These are phyloP conservation scores for Cercospora nicotianae DNA, from an alignment of 2,329 filamentous ascomycete genomes.

Conservation along the genomic window DNA sequence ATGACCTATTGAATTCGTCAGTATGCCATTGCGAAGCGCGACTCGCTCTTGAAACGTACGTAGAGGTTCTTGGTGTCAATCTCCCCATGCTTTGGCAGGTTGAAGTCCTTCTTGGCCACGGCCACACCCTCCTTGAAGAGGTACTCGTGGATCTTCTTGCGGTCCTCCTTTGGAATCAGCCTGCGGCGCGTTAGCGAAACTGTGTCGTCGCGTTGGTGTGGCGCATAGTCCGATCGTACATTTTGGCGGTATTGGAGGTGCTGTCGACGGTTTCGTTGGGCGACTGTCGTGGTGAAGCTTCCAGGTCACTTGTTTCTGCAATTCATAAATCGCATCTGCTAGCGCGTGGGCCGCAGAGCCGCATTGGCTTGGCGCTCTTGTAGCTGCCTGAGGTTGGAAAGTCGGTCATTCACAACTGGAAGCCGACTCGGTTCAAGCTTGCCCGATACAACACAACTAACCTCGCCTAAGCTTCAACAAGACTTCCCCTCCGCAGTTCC, in stretches of 20 bases:
- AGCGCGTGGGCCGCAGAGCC: conserved; percentile 12
- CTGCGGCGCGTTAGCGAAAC: conserved; percentile 45
- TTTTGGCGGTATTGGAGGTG: conserved; percentile 45
- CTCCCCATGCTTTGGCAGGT: conserved; percentile 94
- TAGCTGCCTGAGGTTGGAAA: not conserved
- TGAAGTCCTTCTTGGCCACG: conserved; percentile 99
- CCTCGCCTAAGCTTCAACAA: conserved; percentile 10
- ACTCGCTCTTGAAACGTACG: conserved; percentile 48
- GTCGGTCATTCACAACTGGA: not conserved
- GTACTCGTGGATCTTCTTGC: conserved; percentile 99
- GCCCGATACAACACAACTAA: not conserved
- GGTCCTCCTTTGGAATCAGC: conserved; percentile 99
- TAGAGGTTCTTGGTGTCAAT: conserved; percentile 99
- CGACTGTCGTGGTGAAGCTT: conserved; percentile 13
- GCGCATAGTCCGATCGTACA: conserved; percentile 33
- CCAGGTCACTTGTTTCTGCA: not conserved
- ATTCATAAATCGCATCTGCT: conserved; percentile 13
- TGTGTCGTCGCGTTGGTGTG: not conserved
- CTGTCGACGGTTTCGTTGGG: conserved; percentile 13
- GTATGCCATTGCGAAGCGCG: not conserved
- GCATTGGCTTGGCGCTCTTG: not conserved
- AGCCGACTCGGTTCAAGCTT: not conserved
- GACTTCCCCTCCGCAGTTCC: conserved; percentile 10
- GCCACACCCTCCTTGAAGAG: conserved; percentile 85
- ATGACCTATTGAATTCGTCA: conserved; percentile 60